Evolutionary conservation across 1,284 basidiomycete genomes (phyloP).

Genomic region (Porogramme epimiltina): DNA sequence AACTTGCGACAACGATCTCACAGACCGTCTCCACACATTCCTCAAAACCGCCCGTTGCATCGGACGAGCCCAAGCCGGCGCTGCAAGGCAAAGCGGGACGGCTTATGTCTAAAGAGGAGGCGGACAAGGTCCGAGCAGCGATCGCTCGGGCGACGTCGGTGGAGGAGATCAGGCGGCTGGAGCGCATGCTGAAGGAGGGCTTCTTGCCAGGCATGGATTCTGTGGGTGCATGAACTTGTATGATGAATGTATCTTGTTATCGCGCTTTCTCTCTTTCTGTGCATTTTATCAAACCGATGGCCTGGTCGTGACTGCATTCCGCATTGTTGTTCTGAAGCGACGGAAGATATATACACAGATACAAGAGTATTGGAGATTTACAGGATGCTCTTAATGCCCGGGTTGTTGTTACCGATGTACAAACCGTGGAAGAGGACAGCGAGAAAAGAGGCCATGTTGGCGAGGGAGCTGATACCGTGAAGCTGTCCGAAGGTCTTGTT

Average conservation of each 20-base stretch:
- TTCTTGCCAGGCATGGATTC: constrained; percentile 77
- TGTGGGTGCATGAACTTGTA: constrained; percentile 60
- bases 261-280: constrained; percentile 25
- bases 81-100: constrained; percentile 73
- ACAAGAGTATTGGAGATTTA: background rate
- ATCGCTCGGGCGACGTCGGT: constrained; percentile 90
- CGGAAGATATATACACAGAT: background rate
- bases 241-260: constrained; percentile 30
- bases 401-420: constrained; percentile 61
- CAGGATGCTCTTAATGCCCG: constrained; percentile 28
- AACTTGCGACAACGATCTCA: constrained; percentile 79
- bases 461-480: constrained; percentile 70
- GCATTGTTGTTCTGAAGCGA: background rate
- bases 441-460: constrained; percentile 64
- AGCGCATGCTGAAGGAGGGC: constrained; percentile 87
- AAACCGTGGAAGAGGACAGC: constrained; percentile 73
- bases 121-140: constrained; percentile 86
- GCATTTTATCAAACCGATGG: background rate
- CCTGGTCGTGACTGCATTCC: background rate
- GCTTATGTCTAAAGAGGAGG: constrained; percentile 91
- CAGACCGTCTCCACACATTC: constrained; percentile 70
- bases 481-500: constrained; percentile 65
- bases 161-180: constrained; percentile 87
- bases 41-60: constrained; percentile 58
- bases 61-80: constrained; percentile 73